Evolutionary conservation across 768 basidiomycete genomes (phyloP).

Genomic region (Mrakia hoshinonis): DNA sequence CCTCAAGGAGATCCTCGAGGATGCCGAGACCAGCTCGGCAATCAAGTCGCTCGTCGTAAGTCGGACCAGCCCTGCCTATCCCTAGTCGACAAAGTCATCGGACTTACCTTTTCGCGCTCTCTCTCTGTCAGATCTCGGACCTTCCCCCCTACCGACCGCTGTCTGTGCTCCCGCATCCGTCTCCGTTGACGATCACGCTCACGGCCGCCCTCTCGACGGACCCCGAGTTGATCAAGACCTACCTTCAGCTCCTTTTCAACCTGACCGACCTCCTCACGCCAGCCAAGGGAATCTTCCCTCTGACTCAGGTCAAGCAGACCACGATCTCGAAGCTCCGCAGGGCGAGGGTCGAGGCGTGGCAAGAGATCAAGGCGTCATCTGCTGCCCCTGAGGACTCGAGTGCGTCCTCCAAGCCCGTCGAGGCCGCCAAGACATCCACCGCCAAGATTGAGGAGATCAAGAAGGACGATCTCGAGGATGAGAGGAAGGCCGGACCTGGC

Average conservation of each 20-base stretch:
- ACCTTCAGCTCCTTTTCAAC: conserved; percentile 19
- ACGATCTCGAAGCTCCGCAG: conserved; percentile 1
- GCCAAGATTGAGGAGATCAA: neutral
- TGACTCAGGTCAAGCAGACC: conserved; percentile 10
- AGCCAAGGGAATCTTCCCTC: neutral
- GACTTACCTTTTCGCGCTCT: neutral
- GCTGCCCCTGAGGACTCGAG: neutral
- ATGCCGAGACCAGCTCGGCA: conserved; percentile 4
- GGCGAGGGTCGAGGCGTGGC: conserved; percentile 19
- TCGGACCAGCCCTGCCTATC: neutral
- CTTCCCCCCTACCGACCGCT: conserved; percentile 11
- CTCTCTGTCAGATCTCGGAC: conserved; percentile 18
- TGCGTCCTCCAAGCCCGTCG: conserved; percentile 3
- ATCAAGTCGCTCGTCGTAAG: conserved; percentile 11
- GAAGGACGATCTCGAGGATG: neutral
- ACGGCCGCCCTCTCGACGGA: conserved; percentile 1
- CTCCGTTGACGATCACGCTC: conserved; percentile 20
- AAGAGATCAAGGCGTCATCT: neutral
- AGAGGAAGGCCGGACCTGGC: neutral
- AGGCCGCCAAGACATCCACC: neutral
- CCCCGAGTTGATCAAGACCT: neutral
- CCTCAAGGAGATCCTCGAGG: conserved; percentile 9
- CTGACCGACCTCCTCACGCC: conserved; percentile 13
- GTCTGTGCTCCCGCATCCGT: conserved; percentile 9
- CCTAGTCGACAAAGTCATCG: neutral